These are phyloP conservation scores for Aureobasidium melanogenum DNA, from an alignment of 2,329 filamentous ascomycete species.

Conservation along the genomic window DNA sequence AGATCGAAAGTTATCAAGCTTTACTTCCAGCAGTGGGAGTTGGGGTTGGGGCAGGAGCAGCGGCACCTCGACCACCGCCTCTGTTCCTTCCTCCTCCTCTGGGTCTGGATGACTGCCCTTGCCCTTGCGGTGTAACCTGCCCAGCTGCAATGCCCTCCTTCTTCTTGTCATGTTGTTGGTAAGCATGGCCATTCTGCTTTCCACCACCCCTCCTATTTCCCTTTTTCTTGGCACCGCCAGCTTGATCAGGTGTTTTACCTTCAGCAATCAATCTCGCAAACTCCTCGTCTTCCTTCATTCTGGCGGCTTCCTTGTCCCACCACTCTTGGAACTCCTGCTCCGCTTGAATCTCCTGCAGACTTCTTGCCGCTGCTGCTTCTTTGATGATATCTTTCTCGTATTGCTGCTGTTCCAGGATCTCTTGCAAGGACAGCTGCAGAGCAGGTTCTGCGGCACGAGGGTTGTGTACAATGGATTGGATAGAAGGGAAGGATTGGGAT, in stretches of 20 bases:
- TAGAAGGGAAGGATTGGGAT: conserved; percentile 28
- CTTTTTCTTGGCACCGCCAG: conserved; percentile 9
- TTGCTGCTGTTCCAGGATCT: conserved; percentile 82
- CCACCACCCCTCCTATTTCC: conserved; percentile 19
- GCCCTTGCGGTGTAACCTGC: background rate
- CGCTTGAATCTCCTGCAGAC: conserved; percentile 87
- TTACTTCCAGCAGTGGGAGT: background rate
- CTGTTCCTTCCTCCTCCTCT: background rate
- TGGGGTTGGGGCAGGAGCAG: background rate
- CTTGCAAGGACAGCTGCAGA: conserved; percentile 66
- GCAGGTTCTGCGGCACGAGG: conserved; percentile 54
- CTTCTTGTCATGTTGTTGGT: conserved; percentile 15
- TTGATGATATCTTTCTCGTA: conserved; percentile 73
- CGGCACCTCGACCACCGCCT: background rate
- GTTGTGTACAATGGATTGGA: conserved; percentile 42
- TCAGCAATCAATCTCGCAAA: conserved; percentile 1
- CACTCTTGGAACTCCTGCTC: conserved; percentile 96
- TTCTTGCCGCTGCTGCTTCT: conserved; percentile 76
- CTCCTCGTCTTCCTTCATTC: conserved; percentile 38
- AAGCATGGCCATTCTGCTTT: conserved; percentile 15
- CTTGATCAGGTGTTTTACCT: background rate
- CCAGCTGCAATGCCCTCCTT: background rate
- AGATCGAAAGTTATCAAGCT: background rate
- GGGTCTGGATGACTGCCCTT: background rate
- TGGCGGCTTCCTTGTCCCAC: conserved; percentile 80